These are phyloP conservation scores for Citrus hindsii DNA, from an alignment of 345 rosid genomes.

Conservation along the genomic window DNA sequence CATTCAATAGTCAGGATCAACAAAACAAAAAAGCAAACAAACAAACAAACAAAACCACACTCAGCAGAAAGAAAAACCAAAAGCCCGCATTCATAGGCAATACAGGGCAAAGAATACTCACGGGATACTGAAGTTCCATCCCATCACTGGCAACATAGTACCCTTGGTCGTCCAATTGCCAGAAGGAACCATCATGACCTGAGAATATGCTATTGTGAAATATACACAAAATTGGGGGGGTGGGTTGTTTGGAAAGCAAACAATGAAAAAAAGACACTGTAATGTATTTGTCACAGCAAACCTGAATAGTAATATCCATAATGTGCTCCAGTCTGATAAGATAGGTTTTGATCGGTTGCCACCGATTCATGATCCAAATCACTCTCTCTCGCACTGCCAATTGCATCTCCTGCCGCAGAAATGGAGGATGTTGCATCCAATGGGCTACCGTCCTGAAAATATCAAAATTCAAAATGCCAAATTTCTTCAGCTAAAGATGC, in stretches of 20 bases:
- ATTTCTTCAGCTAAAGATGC: neutral
- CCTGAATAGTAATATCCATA: conserved; percentile 49
- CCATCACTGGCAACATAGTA: conserved; percentile 38
- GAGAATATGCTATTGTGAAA: conserved; percentile 18
- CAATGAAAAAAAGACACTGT: neutral
- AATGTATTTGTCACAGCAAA: conserved; percentile 1
- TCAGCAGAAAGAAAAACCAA: neutral
- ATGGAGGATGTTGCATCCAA: conserved; percentile 29
- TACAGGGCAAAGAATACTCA: conserved; percentile 15
- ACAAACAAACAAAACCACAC: neutral
- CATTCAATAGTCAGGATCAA: neutral
- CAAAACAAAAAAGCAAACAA: neutral
- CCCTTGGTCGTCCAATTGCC: conserved; percentile 30
- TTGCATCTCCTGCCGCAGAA: conserved; percentile 20
- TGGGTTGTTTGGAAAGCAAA: too few relatives aligned
- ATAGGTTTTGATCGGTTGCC: conserved; percentile 28
- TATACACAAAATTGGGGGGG: neutral
- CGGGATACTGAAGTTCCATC: conserved; percentile 44
- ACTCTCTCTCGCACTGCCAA: conserved; percentile 8
- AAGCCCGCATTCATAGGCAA: neutral
- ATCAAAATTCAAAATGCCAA: neutral
- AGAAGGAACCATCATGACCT: conserved; percentile 39
- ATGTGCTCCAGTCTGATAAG: conserved; percentile 33
- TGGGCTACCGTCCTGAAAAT: conserved; percentile 26
- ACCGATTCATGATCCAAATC: conserved; percentile 27